Conservation (phyloP, 2,329 filamentous ascomycete species). For the Ceratocystis eucalypticola region DNA sequence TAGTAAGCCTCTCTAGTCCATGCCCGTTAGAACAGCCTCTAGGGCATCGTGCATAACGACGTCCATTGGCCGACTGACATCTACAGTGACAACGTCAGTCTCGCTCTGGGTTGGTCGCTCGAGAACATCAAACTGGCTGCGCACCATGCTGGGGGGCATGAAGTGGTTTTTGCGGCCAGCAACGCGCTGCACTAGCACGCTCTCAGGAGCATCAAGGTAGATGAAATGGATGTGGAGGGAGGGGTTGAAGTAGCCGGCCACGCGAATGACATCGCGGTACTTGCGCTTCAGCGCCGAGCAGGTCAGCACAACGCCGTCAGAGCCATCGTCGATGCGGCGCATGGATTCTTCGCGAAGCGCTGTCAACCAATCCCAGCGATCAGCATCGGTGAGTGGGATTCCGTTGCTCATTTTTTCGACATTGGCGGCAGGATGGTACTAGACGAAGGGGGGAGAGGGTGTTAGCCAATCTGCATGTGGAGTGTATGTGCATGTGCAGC, state of each 20-base stretch:
- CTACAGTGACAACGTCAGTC: constrained; percentile 56
- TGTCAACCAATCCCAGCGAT: constrained; percentile 96
- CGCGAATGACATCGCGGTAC: constrained; percentile 83
- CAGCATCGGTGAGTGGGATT: constrained; percentile 74
- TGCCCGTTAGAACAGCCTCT: constrained; percentile 40
- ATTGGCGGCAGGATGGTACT: constrained; percentile 67
- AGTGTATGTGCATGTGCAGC: constrained; percentile 5
- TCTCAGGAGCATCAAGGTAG: constrained; percentile 69
- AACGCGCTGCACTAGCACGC: constrained; percentile 63
- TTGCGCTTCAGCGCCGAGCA: constrained; percentile 95
- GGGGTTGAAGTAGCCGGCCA: constrained; percentile 62
- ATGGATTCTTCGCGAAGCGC: constrained; percentile 57
- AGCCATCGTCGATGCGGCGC: constrained; percentile 40
- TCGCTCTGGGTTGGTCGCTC: constrained; percentile 65
- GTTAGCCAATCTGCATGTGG: constrained; percentile 22
- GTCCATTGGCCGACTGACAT: constrained; percentile 47
- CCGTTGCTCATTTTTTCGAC: constrained; percentile 83
- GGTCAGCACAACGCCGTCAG: constrained; percentile 74
- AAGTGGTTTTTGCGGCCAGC: constrained; percentile 67
- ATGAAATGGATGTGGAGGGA: constrained; percentile 79
- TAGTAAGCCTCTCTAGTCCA: constrained; percentile 25
- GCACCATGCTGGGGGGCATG: constrained; percentile 93
- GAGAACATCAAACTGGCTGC: constrained; percentile 78
- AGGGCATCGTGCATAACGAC: constrained; percentile 49
- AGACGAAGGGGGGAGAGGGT: constrained; percentile 16